Evolutionary conservation across 1,139 yeast species (phyloP).

Genomic region (Diutina rugosa): DNA sequence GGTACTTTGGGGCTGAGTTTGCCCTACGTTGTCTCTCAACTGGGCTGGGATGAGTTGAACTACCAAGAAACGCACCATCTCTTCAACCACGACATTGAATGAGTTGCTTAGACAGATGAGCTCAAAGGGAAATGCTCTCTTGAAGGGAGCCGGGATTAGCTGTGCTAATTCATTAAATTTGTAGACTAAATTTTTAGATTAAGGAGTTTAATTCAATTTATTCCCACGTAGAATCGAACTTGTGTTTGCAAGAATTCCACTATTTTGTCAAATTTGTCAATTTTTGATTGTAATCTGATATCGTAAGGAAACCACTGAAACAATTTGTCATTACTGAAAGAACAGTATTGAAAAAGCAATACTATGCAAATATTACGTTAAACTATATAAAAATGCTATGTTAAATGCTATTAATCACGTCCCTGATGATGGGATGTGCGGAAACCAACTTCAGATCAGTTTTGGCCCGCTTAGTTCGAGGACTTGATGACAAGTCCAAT

Average conservation of each 20-base stretch:
- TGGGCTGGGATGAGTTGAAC: conserved; percentile 26
- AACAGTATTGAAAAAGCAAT: no score
- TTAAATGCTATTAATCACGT: background rate
- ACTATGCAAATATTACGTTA: no score
- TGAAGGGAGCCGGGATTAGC: background rate
- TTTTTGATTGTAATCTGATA: no score
- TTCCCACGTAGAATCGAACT: background rate
- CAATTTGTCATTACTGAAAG: no score
- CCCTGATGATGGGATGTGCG: background rate
- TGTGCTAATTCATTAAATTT: background rate
- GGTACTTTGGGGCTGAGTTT: conserved; percentile 28
- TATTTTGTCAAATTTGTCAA: no score
- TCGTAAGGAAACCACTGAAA: no score
- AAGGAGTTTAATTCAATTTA: no score
- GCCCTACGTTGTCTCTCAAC: conserved; percentile 25
- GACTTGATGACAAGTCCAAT: background rate
- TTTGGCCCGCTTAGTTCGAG: background rate
- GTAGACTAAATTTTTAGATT: background rate
- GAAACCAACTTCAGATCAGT: background rate
- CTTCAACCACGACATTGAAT: background rate
- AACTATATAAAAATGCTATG: background rate
- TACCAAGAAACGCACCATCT: background rate
- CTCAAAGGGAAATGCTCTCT: background rate
- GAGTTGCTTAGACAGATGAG: no score
- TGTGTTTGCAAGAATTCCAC: background rate